These are phyloP conservation scores for Astraeus odoratus DNA, from an alignment of 768 basidiomycete genomes.

Conservation along the genomic window DNA sequence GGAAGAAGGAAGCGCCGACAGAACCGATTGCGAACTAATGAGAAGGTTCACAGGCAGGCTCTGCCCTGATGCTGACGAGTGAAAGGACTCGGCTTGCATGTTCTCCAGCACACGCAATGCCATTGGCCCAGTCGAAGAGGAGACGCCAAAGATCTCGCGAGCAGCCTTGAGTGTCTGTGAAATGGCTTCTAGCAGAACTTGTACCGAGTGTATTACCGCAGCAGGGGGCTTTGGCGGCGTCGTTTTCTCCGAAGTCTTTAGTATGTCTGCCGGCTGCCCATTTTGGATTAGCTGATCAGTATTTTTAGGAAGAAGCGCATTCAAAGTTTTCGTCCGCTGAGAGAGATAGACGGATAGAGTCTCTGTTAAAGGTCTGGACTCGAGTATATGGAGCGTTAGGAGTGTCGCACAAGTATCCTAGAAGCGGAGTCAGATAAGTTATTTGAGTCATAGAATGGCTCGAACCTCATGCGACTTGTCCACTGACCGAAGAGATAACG, in stretches of 20 bases:
- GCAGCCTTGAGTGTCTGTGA: slow-evolving; percentile 51
- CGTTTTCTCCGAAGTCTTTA: slow-evolving; percentile 1
- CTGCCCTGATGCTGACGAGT: slow-evolving; percentile 13
- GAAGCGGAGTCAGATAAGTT: background rate
- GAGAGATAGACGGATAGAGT: slow-evolving; percentile 62
- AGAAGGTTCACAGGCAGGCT: slow-evolving; percentile 44
- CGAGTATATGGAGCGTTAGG: slow-evolving; percentile 81
- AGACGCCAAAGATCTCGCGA: slow-evolving; percentile 49
- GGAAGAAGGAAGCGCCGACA: slow-evolving; percentile 73
- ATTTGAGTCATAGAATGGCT: background rate
- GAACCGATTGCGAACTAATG: slow-evolving; percentile 60
- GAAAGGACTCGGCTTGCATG: slow-evolving; percentile 48
- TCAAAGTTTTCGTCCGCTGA: slow-evolving; percentile 61
- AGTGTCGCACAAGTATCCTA: slow-evolving; percentile 75
- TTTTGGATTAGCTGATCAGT: slow-evolving; percentile 24
- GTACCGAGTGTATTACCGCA: slow-evolving; percentile 49
- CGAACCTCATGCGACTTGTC: slow-evolving; percentile 47
- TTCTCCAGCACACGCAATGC: slow-evolving; percentile 50
- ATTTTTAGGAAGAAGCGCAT: slow-evolving; percentile 35
- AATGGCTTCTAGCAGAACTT: slow-evolving; percentile 47
- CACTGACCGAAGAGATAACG: slow-evolving; percentile 63
- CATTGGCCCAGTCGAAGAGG: slow-evolving; percentile 34
- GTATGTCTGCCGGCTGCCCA: slow-evolving; percentile 26
- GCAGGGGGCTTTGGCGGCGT: slow-evolving; percentile 25
- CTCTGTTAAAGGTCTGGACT: slow-evolving; percentile 73